Evolutionary conservation across 176 grass and related monocot species (phyloP), one percentile per base, ranked within the genome.

Genomic region (Bolboschoenus planiculmis): DNA sequence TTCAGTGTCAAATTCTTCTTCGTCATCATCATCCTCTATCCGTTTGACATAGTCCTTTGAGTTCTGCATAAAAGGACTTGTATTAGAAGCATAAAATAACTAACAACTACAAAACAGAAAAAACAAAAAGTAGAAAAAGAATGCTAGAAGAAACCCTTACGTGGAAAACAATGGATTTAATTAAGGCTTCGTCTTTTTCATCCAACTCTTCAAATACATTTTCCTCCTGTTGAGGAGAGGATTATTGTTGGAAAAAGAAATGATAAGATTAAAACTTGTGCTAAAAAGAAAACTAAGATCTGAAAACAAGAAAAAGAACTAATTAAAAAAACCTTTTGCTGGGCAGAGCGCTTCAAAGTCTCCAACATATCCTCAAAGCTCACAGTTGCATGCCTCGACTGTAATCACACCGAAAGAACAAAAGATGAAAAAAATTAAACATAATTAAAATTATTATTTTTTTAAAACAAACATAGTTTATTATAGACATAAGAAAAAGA

Each of bases 371-470:
- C 88, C 23, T 97, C 94, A 86, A 92, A 85, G 18, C 88, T 85
- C 5, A 97, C 94, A 50, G 89, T 91, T 47, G 94, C 94, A 90
- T 97, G 94, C 80, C 94, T 94, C 26, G 91, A 97, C 94, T 97
- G 88, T 29, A 90, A 85, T 64, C 16, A 78, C 53, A 78, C 20
- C 85, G n/a, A 78, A 88, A 85, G 56, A 23, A 83, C 65, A 79
- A 81, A 47, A 48, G 8, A 47, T 27, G 26, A 48, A 27, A 30
- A 47, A 81, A 81, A 50, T 47, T 27, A 50, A 48, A 30, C 5
- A 50, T 53, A 75, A 48, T 16, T n/a, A 50, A 47, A 16, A 75
- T 51, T 50, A 16, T 50, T 75, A 47, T 16, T 8, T 29, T 30
- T 15, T 11, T 7, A 5, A 48, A 29, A 7, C 5, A 3, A 73